Conservation (phyloP, 2,329 filamentous ascomycete species). For the Lasiodiplodia sp. region DNA sequence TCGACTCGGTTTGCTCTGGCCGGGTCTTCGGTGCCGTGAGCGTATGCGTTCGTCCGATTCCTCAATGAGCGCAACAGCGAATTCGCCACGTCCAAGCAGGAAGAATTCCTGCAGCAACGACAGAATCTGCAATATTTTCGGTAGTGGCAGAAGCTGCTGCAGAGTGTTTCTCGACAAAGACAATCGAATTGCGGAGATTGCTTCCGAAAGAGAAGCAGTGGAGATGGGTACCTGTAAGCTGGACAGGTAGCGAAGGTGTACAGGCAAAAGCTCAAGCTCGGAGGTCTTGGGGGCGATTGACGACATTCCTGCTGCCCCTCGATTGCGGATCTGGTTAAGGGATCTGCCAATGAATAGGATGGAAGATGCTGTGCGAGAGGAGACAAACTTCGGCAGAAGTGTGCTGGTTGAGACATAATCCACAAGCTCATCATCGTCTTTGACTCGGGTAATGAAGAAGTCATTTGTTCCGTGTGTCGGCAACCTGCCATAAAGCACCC, state of each 20-base stretch:
- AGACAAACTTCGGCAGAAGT: constrained; percentile 82
- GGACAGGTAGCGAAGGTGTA: constrained; percentile 74
- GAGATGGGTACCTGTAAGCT: constrained; percentile 77
- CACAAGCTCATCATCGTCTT: constrained; percentile 47
- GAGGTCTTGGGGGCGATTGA: constrained; percentile 38
- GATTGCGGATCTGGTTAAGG: constrained; percentile 76
- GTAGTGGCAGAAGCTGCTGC: constrained; percentile 79
- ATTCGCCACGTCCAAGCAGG: constrained; percentile 86
- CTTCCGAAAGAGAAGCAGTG: constrained; percentile 71
- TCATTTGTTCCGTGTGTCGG: constrained; percentile 80
- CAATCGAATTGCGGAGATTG: constrained; percentile 77
- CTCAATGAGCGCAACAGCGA: constrained; percentile 83
- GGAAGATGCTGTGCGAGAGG: constrained; percentile 74
- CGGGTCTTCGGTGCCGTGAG: constrained; percentile 67
- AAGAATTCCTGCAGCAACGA: constrained; percentile 85
- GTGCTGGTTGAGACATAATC: constrained; percentile 60
- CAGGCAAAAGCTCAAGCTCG: constrained; percentile 68
- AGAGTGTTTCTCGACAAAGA: constrained; percentile 85
- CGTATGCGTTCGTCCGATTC: constrained; percentile 83
- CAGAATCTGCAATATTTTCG: constrained; percentile 78
- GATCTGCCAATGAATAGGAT: constrained; percentile 92
- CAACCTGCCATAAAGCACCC: constrained; percentile 87
- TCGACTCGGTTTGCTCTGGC: constrained; percentile 52
- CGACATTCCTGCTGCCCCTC: constrained; percentile 31
- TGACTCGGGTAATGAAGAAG: constrained; percentile 72